Conservation (phyloP, 768 basidiomycete genomes). For the Tylopilus sp. region DNA sequence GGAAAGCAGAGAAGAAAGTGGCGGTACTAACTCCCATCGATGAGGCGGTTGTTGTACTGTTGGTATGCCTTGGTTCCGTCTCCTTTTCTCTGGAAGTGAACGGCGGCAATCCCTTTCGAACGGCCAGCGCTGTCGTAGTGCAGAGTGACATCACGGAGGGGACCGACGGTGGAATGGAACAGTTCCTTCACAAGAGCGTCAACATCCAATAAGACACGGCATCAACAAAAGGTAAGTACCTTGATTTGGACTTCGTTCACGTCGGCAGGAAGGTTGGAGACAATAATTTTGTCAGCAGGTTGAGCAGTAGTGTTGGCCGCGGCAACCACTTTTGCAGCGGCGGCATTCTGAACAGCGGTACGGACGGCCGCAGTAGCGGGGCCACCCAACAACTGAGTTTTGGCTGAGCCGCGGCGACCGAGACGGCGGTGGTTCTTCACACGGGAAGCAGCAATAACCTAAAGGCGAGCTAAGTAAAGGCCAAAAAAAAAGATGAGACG, state of each 20-base stretch:
- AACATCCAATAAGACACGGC: background rate
- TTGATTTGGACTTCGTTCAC: slow-evolving; percentile 93
- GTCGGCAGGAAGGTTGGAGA: slow-evolving; percentile 89
- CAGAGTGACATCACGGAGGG: slow-evolving; percentile 78
- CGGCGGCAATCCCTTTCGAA: slow-evolving; percentile 87
- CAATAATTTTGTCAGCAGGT: slow-evolving; percentile 85
- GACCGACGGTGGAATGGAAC: slow-evolving; percentile 87
- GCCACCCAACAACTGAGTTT: slow-evolving; percentile 60
- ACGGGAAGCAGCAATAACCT: slow-evolving; percentile 70
- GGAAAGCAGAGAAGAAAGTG: slow-evolving; percentile 40
- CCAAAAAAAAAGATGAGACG: slow-evolving; percentile 2
- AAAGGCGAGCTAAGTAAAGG: slow-evolving; percentile 6
- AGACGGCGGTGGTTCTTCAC: slow-evolving; percentile 43
- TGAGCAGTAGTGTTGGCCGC: slow-evolving; percentile 38
- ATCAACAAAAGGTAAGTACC: slow-evolving; percentile 45
- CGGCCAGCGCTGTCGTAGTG: slow-evolving; percentile 82
- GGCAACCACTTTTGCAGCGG: slow-evolving; percentile 40
- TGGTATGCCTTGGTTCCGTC: slow-evolving; percentile 90
- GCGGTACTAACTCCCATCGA: slow-evolving; percentile 99
- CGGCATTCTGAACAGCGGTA: slow-evolving; percentile 46
- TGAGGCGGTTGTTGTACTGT: slow-evolving; percentile 96
- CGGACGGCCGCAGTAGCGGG: slow-evolving; percentile 48
- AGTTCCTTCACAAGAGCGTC: slow-evolving; percentile 65
- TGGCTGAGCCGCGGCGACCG: slow-evolving; percentile 45
- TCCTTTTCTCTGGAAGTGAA: slow-evolving; percentile 81